Percentiles rank a stretch among this genome's conserved stretches.
Conservation (phyloP, 2,329 filamentous ascomycete species). For the Trichoderma aggressivum region DNA sequence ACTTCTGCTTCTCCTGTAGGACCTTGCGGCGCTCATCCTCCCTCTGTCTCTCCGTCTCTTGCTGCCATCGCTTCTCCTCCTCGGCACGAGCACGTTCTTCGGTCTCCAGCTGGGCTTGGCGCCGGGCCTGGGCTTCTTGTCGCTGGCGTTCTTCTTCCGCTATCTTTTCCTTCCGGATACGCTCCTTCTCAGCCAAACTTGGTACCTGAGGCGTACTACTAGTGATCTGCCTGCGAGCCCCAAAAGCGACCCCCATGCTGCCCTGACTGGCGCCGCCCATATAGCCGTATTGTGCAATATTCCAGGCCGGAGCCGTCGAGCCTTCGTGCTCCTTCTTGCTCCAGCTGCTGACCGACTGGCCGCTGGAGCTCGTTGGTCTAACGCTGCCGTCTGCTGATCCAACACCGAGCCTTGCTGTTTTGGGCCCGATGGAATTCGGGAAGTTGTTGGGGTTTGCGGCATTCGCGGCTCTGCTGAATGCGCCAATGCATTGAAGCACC, state of each 20-base stretch:
- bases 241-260: slow-evolving; percentile 90
- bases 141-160: slow-evolving; percentile 59
- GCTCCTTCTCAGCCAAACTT: slow-evolving; percentile 80
- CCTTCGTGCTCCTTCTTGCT: slow-evolving; percentile 80
- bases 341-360: slow-evolving; percentile 72
- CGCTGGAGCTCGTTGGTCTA: background rate
- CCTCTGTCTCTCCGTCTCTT: slow-evolving; percentile 57
- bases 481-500: slow-evolving; percentile 85
- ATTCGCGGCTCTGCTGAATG: slow-evolving; percentile 87
- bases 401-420: slow-evolving; percentile 49
- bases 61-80: slow-evolving; percentile 66
- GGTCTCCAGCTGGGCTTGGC: slow-evolving; percentile 45
- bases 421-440: slow-evolving; percentile 71
- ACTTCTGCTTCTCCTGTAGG: slow-evolving; percentile 67
- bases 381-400: slow-evolving; percentile 61
- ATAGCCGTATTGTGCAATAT: slow-evolving; percentile 97
- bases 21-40: slow-evolving; percentile 59
- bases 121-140: slow-evolving; percentile 50
- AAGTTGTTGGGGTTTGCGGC: slow-evolving; percentile 70
- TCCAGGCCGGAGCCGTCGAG: slow-evolving; percentile 86
- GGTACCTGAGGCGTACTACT: slow-evolving; percentile 75
- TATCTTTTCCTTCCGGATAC: slow-evolving; percentile 53
- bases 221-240: slow-evolving; percentile 88
- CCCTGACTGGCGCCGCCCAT: slow-evolving; percentile 97
- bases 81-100: slow-evolving; percentile 58